Evolutionary conservation across 2,329 filamentous ascomycete genomes (phyloP), one percentile per base, ranked within the genome.

Genomic region (Paracoccidioides lutzii): DNA sequence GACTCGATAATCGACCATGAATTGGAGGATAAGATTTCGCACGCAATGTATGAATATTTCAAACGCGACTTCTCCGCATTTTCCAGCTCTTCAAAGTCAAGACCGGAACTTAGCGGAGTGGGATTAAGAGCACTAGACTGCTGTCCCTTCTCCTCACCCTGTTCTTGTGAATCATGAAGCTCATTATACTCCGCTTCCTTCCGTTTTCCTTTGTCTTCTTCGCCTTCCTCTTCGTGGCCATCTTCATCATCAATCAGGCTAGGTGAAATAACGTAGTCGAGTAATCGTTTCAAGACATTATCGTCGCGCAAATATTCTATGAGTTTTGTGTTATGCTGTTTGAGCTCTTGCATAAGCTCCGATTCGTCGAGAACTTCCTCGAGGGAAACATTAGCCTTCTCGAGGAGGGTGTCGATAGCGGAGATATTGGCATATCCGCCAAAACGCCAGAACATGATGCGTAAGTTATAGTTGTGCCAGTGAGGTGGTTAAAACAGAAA

Each of bases 381-480:
- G 62, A 97, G 85, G 53, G 88, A 90, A 69, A 96, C 90, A 74
- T 95, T 88, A 64, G 82, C 84, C 74, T 95, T 95, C 71, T 98
- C 93, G 71, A 98, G 89, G 67, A 98, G 88, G 64, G 85, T 90
- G 74, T 97, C 93, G 73, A 98, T 89, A 69, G 90, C 87, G 66
- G 91, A 96, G 75, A 95, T 87, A 80, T 89, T 95, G 79, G 90
- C 88, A 80, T 97, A 97, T 69, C 90, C 90, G 80, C 93, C 91
- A 80, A 97, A 98, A 76, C 91, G 87, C 93, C 93, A 98, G 76
- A 98, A 98, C 93, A 98, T 98, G 78, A 73, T 91, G 22, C 22
- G 22, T 22, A 84, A 67, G 68, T 64, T 72, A 70, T 49, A n/a
- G n/a, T 52, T 44, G 35, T 53, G n/a, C 28, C 32, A 35, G 35